Evolutionary conservation across 192 early-diverging fungal species (phyloP).

Genomic region (Podila verticillata): DNA sequence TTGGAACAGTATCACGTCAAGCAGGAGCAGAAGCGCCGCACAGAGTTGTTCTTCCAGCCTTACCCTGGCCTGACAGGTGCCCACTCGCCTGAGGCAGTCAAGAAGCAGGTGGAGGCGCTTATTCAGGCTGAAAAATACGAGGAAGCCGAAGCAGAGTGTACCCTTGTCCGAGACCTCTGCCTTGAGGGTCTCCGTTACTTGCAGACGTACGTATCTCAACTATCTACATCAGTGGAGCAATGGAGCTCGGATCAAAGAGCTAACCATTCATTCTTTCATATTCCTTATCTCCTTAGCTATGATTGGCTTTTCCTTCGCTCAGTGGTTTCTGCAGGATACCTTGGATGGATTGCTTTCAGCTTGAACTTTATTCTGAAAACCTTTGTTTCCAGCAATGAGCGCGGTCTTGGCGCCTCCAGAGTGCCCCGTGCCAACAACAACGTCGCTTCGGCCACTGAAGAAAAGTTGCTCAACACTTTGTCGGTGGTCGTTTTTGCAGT

Average conservation of each 20-base stretch:
- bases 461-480: conserved; percentile 44
- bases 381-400: conserved; percentile 62
- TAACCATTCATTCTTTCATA: not conserved
- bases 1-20: conserved; percentile 90
- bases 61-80: conserved; percentile 73
- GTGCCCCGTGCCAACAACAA: not conserved
- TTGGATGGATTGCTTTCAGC: conserved; percentile 92
- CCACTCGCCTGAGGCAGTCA: conserved; percentile 59
- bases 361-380: conserved; percentile 78
- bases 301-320: conserved; percentile 94
- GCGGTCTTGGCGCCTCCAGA: conserved; percentile 20
- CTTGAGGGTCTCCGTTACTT: conserved; percentile 92
- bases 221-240: not conserved
- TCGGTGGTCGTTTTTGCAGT: conserved; percentile 48
- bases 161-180: conserved; percentile 68
- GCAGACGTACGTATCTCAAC: conserved; percentile 68
- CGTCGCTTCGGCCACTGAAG: conserved; percentile 14
- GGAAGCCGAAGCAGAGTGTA: conserved; percentile 75
- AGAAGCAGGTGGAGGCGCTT: conserved; percentile 65
- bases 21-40: conserved; percentile 78
- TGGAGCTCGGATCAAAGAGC: no score
- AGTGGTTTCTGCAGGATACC: conserved; percentile 84
- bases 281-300: conserved; percentile 56
- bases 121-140: conserved; percentile 71
- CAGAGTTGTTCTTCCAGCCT: conserved; percentile 83